A percentile compares a stretch with the other conserved stretches of the same genome.
Conservation (phyloP, 2,329 filamentous ascomycete genomes). For the Pezicula rhizophila region DNA sequence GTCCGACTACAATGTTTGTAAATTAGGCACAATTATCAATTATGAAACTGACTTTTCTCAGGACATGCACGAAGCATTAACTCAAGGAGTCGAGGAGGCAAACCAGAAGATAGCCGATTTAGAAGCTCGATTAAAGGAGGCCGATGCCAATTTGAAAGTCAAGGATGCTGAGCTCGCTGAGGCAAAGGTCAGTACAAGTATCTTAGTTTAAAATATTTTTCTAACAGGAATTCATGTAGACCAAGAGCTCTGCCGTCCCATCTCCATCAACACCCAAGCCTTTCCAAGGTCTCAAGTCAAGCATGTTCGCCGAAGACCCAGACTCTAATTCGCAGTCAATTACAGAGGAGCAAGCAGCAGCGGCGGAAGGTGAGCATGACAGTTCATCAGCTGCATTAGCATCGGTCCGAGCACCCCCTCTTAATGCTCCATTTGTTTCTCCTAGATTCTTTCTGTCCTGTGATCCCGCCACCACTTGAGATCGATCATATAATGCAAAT, state of each 20-base stretch:
- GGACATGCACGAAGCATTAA: slow-evolving; percentile 59
- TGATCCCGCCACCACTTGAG: background rate
- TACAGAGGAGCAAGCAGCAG: slow-evolving; percentile 26
- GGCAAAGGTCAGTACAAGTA: slow-evolving; percentile 41
- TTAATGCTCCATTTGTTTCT: slow-evolving; percentile 16
- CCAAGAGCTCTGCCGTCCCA: slow-evolving; percentile 33
- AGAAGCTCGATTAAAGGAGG: slow-evolving; percentile 36
- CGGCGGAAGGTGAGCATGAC: slow-evolving; percentile 56
- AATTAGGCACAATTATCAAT: slow-evolving; percentile 39
- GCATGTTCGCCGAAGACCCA: slow-evolving; percentile 42
- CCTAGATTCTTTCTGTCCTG: background rate
- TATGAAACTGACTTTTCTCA: slow-evolving; percentile 52
- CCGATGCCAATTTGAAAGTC: slow-evolving; percentile 23
- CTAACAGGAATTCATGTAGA: slow-evolving; percentile 28
- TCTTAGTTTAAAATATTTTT: slow-evolving; percentile 6
- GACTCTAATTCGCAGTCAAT: slow-evolving; percentile 27
- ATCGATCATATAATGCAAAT: background rate
- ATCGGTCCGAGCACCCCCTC: slow-evolving; percentile 48
- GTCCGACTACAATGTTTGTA: slow-evolving; percentile 39
- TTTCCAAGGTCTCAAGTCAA: slow-evolving; percentile 46
- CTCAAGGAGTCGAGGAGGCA: slow-evolving; percentile 52
- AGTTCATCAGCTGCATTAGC: slow-evolving; percentile 60
- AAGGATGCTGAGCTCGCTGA: slow-evolving; percentile 60
- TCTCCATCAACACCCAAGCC: slow-evolving; percentile 28
- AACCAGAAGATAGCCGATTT: slow-evolving; percentile 28